Percentiles rank a stretch among this genome's conserved stretches.
phyloP scores from a whole-genome alignment of 768 basidiomycete species.

The Termitomyces eurrhizus region DNA sequence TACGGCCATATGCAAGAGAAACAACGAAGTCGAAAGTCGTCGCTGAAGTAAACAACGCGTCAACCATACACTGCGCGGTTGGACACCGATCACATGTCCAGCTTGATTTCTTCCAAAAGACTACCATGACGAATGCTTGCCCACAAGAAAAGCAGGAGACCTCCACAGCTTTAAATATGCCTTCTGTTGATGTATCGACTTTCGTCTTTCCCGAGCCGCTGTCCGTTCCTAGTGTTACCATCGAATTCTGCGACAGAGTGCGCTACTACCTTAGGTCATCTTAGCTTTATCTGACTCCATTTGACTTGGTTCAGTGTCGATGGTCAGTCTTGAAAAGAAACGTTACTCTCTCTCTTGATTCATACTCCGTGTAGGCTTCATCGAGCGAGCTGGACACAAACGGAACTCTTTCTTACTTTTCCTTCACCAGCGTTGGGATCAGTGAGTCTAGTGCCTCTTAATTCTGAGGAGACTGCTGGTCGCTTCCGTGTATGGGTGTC shows the following conservation, averaged over 20 bases:
- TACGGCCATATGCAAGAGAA: conserved; percentile 4
- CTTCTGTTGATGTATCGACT: conserved; percentile 40
- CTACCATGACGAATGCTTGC: conserved; percentile 4
- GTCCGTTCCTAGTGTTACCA: conserved; percentile 52
- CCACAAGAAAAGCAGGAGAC: conserved; percentile 1
- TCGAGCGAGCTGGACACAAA: conserved; percentile 90
- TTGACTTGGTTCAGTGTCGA: conserved; percentile 52
- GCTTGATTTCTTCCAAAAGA: background rate
- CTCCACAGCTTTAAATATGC: background rate
- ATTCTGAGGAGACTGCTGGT: conserved; percentile 79
- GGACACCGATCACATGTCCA: conserved; percentile 29
- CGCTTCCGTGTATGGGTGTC: conserved; percentile 89
- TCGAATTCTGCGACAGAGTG: conserved; percentile 93
- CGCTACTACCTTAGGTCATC: conserved; percentile 32
- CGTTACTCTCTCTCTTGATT: conserved; percentile 1
- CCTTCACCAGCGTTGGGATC: conserved; percentile 68
- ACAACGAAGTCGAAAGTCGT: background rate
- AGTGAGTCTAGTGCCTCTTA: conserved; percentile 72
- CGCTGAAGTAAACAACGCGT: conserved; percentile 45
- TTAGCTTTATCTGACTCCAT: background rate
- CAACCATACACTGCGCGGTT: conserved; percentile 21
- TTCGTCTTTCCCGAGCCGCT: conserved; percentile 53
- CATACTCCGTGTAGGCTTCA: conserved; percentile 61
- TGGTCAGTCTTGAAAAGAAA: conserved; percentile 47
- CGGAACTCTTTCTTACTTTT: conserved; percentile 89